These are phyloP conservation scores for Datisca glomerata DNA, from an alignment of 306 rosid species.

Conservation along the genomic window DNA sequence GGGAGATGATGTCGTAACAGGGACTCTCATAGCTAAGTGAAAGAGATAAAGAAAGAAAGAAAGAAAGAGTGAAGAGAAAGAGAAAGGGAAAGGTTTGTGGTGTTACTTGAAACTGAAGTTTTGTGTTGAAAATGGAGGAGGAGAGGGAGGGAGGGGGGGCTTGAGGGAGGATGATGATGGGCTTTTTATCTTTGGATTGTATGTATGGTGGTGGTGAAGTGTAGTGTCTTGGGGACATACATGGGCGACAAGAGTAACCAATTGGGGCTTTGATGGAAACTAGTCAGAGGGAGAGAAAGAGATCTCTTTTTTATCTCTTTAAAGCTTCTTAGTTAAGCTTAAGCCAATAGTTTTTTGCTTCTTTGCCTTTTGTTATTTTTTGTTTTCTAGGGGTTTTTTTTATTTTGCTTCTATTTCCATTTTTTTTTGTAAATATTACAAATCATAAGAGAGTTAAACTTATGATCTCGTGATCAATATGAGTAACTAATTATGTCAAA, in stretches of 20 bases:
- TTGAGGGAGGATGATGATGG: constrained; percentile 36
- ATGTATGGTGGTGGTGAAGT: constrained; percentile 21
- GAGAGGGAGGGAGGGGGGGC: constrained; percentile 23
- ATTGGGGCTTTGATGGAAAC: constrained; percentile 10
- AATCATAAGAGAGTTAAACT: no score
- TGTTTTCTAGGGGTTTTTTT: constrained; percentile 14
- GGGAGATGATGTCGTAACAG: no score
- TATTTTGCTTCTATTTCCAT: no score
- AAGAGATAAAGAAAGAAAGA: no score
- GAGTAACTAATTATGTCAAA: no score
- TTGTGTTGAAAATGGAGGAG: not conserved
- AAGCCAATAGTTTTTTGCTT: not conserved
- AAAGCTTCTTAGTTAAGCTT: constrained; percentile 37
- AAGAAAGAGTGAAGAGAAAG: no score
- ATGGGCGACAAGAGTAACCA: constrained; percentile 28
- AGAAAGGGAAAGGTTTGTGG: no score
- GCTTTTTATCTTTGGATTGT: constrained; percentile 57
- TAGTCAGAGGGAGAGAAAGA: no score
- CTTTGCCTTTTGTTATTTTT: constrained; percentile 4
- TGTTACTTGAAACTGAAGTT: not conserved
- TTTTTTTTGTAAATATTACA: no score
- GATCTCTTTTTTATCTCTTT: constrained; percentile 26
- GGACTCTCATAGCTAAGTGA: constrained; percentile 58
- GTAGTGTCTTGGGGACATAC: constrained; percentile 4
- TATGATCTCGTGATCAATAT: no score